Percentiles rank a stretch among this genome's conserved stretches.
Conservation (phyloP, 805 yeast genomes). For the Yueomyces sp. region DNA sequence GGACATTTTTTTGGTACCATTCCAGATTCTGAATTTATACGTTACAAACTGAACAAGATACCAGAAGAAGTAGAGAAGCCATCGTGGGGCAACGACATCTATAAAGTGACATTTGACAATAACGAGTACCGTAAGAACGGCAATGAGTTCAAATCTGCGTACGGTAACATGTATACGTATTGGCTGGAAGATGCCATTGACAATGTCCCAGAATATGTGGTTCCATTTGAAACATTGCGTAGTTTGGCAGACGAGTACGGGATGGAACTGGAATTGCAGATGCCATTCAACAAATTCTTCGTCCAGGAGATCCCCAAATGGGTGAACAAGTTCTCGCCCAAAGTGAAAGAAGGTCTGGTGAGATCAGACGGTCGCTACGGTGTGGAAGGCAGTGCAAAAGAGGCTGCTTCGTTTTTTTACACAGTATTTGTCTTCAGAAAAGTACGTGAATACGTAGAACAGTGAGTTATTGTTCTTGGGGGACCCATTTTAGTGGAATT, state of each 20-base stretch:
- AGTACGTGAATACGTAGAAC: conserved; percentile 20
- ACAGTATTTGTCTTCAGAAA: conserved; percentile 74
- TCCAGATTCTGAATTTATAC: conserved; percentile 79
- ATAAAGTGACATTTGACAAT: conserved; percentile 68
- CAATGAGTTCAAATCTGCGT: conserved; percentile 61
- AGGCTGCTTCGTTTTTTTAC: conserved; percentile 77
- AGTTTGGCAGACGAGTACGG: conserved; percentile 76
- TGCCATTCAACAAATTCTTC: conserved; percentile 73
- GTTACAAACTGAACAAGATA: conserved; percentile 43
- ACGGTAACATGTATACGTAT: conserved; percentile 74
- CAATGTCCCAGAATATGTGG: conserved; percentile 92
- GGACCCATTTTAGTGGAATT: background rate
- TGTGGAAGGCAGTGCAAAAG: conserved; percentile 79
- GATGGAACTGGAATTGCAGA: conserved; percentile 54
- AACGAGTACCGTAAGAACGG: conserved; percentile 50
- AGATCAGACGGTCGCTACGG: conserved; percentile 74
- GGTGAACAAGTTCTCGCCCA: conserved; percentile 43
- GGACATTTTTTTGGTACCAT: conserved; percentile 90
- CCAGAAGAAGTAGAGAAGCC: conserved; percentile 36
- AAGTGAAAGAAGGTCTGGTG: conserved; percentile 53
- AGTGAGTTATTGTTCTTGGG: background rate
- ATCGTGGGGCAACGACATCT: conserved; percentile 77
- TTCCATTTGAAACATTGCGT: conserved; percentile 82
- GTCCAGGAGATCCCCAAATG: conserved; percentile 63
- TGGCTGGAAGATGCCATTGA: conserved; percentile 87